Conservation (phyloP, 306 rosid species). For the Betula pendula region DNA sequence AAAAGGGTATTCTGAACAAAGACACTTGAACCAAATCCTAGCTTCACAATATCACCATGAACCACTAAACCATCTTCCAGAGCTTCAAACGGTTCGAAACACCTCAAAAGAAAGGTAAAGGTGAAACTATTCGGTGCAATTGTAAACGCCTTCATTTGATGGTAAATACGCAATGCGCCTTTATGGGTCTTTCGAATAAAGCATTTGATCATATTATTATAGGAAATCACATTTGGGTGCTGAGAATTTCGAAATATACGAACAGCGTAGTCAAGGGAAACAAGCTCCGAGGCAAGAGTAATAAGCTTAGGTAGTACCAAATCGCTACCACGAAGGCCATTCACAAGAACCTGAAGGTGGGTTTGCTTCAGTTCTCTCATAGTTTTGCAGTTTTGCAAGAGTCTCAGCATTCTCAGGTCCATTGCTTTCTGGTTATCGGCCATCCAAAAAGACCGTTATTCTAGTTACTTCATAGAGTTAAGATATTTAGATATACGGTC, state of each 20-base stretch:
- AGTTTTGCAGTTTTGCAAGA: slow-evolving; percentile 19
- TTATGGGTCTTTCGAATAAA: slow-evolving; percentile 7
- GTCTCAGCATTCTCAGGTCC: slow-evolving; percentile 15
- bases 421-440: neutral
- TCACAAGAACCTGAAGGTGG: slow-evolving; percentile 31
- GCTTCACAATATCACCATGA: slow-evolving; percentile 34
- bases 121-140: slow-evolving; percentile 32
- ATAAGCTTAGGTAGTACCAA: slow-evolving; percentile 27
- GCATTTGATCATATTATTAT: slow-evolving; percentile 31
- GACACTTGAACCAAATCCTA: slow-evolving; percentile 31
- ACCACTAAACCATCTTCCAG: slow-evolving; percentile 25
- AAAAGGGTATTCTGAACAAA: slow-evolving; percentile 38
- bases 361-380: slow-evolving; percentile 28
- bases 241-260: slow-evolving; percentile 12
- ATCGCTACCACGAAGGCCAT: slow-evolving; percentile 22
- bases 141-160: slow-evolving; percentile 19
- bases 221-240: slow-evolving; percentile 22
- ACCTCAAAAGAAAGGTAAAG: slow-evolving; percentile 32
- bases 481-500: neutral
- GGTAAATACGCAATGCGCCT: slow-evolving; percentile 23
- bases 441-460: neutral
- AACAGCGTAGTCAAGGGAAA: slow-evolving; percentile 21
- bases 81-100: slow-evolving; percentile 20
- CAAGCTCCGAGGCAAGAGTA: slow-evolving; percentile 28
- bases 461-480: neutral